A percentile compares a stretch with the other conserved stretches of the same genome.
Conservation (phyloP, 305 asterid species). For the Salvia sclarea region DNA sequence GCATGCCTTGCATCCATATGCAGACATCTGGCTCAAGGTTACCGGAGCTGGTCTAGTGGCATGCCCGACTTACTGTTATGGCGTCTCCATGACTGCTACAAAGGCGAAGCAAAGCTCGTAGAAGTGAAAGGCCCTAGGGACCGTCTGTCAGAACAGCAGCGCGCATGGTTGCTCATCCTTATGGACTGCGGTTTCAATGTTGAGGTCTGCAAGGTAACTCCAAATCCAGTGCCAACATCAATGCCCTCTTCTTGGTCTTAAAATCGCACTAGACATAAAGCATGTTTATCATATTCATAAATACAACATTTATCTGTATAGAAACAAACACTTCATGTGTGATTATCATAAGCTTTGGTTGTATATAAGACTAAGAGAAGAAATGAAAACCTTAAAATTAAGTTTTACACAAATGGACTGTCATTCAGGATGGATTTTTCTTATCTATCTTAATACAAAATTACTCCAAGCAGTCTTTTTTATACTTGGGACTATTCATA, state of each 20-base stretch:
- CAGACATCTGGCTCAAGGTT: conserved; percentile 88
- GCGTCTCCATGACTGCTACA: conserved; percentile 74
- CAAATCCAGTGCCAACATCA: conserved; percentile 32
- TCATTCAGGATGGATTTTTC: no score
- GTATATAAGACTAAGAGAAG: no score
- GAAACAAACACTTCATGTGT: no score
- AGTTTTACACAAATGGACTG: no score
- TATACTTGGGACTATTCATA: no score
- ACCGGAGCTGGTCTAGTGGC: conserved; percentile 95
- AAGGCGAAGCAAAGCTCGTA: conserved; percentile 94
- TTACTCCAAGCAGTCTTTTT: no score
- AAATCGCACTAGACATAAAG: no score
- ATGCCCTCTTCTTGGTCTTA: neutral
- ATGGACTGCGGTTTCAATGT: conserved; percentile 79
- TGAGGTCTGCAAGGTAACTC: conserved; percentile 88
- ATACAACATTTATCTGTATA: no score
- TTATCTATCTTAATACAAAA: no score
- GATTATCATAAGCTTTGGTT: no score
- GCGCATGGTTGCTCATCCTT: conserved; percentile 85
- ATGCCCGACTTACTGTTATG: conserved; percentile 94
- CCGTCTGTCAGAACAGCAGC: conserved; percentile 93
- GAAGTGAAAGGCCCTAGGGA: conserved; percentile 97
- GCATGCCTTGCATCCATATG: conserved; percentile 68
- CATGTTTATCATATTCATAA: no score
- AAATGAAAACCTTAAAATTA: no score